A percentile compares a stretch with the other conserved stretches of the same genome.
Conservation (phyloP, 192 early-diverging fungal genomes). For the Backusella westeae region DNA sequence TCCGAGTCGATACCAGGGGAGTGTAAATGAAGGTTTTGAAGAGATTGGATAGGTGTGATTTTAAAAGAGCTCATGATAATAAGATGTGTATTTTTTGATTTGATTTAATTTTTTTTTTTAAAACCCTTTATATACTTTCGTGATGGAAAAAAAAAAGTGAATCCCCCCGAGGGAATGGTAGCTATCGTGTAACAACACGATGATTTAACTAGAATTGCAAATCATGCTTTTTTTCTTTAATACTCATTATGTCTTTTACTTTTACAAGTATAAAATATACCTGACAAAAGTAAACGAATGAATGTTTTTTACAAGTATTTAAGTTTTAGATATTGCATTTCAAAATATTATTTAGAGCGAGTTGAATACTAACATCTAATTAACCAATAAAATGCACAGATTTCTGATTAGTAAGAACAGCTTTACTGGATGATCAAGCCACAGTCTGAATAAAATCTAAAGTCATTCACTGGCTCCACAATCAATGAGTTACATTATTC, state of each 20-base stretch:
- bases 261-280: no score
- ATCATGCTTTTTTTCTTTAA: neutral
- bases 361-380: neutral
- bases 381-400: neutral
- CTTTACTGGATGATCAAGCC: neutral
- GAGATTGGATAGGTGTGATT: neutral
- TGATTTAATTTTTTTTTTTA: neutral
- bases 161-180: neutral
- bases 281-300: no score
- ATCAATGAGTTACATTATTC: no score
- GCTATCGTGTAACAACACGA: neutral
- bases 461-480: no score
- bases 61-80: neutral
- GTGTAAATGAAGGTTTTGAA: neutral
- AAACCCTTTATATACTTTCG: neutral
- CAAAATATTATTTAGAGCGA: neutral
- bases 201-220: neutral
- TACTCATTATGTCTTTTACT: no score
- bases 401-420: no score
- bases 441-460: no score
- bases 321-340: neutral
- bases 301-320: neutral
- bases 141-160: neutral
- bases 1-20: conserved; percentile 42
- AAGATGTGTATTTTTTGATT: neutral